phyloP scores from a whole-genome alignment of 108 stramenopile species.

The Skeletonema grethae region DNA sequence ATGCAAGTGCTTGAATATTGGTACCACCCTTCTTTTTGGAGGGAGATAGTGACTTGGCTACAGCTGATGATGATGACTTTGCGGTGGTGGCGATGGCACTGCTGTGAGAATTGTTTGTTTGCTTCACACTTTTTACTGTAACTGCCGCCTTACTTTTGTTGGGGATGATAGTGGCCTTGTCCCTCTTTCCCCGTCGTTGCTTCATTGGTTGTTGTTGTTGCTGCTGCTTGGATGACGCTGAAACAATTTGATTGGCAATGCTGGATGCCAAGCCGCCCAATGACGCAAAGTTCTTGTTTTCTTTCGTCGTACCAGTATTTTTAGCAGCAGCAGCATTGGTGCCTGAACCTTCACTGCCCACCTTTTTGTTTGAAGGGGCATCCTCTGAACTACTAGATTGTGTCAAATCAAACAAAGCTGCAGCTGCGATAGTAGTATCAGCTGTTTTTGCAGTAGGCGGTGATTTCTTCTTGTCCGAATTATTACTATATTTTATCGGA shows the following conservation, averaged over 20 bases:
- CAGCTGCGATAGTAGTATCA: background rate
- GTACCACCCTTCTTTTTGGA: background rate
- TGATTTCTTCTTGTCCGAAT: background rate
- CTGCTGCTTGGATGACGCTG: background rate
- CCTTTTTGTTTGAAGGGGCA: background rate
- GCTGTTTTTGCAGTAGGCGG: background rate
- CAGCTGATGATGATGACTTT: background rate
- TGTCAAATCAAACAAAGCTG: constrained; percentile 2
- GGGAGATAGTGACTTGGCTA: background rate
- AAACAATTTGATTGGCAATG: constrained; percentile 5
- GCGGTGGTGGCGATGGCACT: background rate
- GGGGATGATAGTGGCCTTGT: background rate
- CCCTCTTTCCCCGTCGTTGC: constrained; percentile 1
- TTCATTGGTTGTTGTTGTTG: background rate
- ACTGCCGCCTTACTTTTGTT: background rate
- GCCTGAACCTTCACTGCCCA: background rate
- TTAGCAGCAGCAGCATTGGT: background rate
- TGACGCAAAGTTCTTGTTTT: background rate
- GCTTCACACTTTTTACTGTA: background rate
- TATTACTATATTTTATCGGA: background rate
- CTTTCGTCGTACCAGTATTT: background rate
- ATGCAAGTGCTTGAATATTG: constrained; percentile 10
- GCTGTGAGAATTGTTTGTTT: background rate
- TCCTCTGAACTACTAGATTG: background rate
- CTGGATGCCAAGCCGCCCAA: constrained; percentile 1